Percentiles rank a stretch among this genome's conserved stretches.
phyloP scores from a whole-genome alignment of 2,329 filamentous ascomycete genomes.

The Plectosphaerella cucumerina region DNA sequence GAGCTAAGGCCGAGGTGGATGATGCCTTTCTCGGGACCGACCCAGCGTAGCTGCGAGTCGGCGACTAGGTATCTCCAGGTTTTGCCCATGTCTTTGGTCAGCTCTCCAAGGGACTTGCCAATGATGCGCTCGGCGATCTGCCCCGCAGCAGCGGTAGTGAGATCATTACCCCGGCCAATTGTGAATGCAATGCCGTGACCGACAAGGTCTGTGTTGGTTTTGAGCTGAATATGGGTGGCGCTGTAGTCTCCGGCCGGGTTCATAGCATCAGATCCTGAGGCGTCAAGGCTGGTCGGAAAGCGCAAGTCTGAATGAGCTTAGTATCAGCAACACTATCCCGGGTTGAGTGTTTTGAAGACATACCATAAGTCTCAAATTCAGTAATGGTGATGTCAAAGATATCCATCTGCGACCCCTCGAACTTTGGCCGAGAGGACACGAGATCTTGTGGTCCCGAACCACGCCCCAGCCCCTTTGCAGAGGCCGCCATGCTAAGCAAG shows the following conservation, averaged over 20 bases:
- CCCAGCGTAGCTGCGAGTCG: conserved; percentile 88
- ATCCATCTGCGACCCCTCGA: neutral
- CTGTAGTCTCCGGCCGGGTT: conserved; percentile 92
- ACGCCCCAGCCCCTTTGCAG: neutral
- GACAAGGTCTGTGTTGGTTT: conserved; percentile 67
- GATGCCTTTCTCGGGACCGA: conserved; percentile 89
- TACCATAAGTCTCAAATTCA: conserved; percentile 66
- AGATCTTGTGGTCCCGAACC: neutral
- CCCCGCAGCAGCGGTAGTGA: conserved; percentile 80
- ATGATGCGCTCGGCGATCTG: conserved; percentile 73
- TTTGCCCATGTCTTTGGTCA: conserved; percentile 77
- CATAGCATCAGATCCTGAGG: conserved; percentile 96
- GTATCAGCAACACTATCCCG: neutral
- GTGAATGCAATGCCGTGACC: conserved; percentile 87
- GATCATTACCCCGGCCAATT: conserved; percentile 85
- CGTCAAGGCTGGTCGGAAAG: conserved; percentile 86
- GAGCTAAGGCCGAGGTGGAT: conserved; percentile 88
- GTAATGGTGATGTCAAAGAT: conserved; percentile 66
- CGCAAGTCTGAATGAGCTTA: conserved; percentile 66
- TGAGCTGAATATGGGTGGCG: conserved; percentile 85
- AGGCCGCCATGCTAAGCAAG: neutral
- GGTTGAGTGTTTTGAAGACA: neutral
- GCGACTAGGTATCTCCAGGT: conserved; percentile 89
- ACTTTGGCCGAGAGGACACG: neutral
- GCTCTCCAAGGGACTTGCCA: conserved; percentile 69